Evolutionary conservation across 805 yeast genomes (phyloP), one percentile per base, ranked within the genome.

Genomic region (Aciculoconidium aculeatum): DNA sequence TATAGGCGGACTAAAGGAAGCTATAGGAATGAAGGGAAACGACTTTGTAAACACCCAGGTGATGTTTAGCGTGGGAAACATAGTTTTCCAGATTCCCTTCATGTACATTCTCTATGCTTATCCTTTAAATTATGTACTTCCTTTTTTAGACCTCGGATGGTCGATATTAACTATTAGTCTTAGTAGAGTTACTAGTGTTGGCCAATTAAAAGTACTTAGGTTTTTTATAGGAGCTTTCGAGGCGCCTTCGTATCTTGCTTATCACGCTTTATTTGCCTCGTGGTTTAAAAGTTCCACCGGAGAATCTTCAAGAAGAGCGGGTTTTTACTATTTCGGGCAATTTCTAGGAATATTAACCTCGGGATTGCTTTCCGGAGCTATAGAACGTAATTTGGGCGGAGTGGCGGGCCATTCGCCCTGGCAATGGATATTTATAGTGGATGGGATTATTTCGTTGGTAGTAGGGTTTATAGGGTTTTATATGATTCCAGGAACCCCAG

Each of bases 341-440:
- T 72, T 67, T 41, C 55, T 80, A 20, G 87, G 83, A 19, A 55
- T 68, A 12, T 57, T 77, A 34, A 75, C 82, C 10, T 66, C 80
- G 1, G 81, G 83, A 24, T 69, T 75, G 36, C 56, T 80, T 22
- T 79, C 77, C 41, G 72, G 79, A 11, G 71, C 77, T 7, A 65
- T 77, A 16, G 67, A 57, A 33, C 42, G 61, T 13, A 41, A 53
- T 21, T 46, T 80, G 40, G 53, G 64, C 30, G 83, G 80, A 17
- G 56, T 47, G 7, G 45, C 50, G 25, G 84, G 84, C 0, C 54
- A 72, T 8, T 64, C 65, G 6, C 76, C 83, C 8, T 80, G 86
- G 86, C 65, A 77, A 58, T 80, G 86, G 86, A 72, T 76, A 47
- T 80, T 76, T 44, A 72, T 80, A 26, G 65, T 80, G 37, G 84